Conservation (phyloP, 768 basidiomycete species). For the Boletus rufocinnamomeus region DNA sequence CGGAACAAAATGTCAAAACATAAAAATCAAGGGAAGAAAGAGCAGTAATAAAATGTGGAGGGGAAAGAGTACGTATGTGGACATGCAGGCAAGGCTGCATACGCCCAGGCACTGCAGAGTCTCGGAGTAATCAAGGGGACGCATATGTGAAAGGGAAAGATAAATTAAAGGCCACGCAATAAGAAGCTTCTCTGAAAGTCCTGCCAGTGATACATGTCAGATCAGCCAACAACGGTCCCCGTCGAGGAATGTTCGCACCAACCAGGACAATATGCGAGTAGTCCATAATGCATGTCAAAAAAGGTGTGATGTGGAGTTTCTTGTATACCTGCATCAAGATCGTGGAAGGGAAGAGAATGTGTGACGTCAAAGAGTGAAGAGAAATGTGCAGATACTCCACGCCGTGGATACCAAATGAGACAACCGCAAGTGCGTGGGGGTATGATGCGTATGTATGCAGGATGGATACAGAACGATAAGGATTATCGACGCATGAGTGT, state of each 20-base stretch:
- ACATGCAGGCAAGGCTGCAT: constrained; percentile 6
- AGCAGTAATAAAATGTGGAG: constrained; percentile 13
- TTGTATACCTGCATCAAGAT: constrained; percentile 26
- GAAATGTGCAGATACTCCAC: constrained; percentile 20
- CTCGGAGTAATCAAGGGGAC: constrained; percentile 3
- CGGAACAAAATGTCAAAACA: constrained; percentile 12
- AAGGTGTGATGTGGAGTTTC: constrained; percentile 18
- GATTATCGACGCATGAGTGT: constrained; percentile 33
- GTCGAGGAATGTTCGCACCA: constrained; percentile 17
- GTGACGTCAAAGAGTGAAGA: constrained; percentile 13
- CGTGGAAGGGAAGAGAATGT: constrained; percentile 16
- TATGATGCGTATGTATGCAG: constrained; percentile 32
- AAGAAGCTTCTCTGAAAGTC: constrained; percentile 24
- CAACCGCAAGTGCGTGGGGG: constrained; percentile 22
- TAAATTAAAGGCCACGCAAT: constrained; percentile 27
- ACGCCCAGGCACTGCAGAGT: constrained; percentile 3
- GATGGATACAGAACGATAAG: constrained; percentile 39
- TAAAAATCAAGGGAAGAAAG: constrained; percentile 5
- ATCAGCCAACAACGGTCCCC: constrained; percentile 21
- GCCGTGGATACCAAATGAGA: constrained; percentile 19
- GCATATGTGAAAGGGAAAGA: constrained; percentile 13
- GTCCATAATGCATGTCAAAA: constrained; percentile 35
- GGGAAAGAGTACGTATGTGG: neutral
- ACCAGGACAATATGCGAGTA: constrained; percentile 28
- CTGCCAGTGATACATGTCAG: constrained; percentile 16